These are phyloP conservation scores for Penicillium atrosanguineum DNA, from an alignment of 495 filamentous ascomycete genomes.

Conservation along the genomic window DNA sequence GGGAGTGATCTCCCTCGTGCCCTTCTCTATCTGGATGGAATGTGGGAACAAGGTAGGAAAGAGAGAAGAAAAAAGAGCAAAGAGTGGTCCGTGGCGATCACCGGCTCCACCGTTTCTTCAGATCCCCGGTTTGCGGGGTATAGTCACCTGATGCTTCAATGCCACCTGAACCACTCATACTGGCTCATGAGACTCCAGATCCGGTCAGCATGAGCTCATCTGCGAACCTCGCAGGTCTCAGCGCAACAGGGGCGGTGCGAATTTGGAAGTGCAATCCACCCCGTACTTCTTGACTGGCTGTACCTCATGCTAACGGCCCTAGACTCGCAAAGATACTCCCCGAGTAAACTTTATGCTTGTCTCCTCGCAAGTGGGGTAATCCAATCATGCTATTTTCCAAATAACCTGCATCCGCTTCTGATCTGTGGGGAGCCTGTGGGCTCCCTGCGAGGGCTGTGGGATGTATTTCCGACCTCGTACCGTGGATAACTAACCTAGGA, in stretches of 20 bases:
- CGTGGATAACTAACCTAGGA: background rate
- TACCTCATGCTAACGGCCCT: constrained; percentile 1
- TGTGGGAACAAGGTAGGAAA: background rate
- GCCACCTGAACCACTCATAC: background rate
- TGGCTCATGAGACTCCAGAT: background rate
- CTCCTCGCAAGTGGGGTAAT: background rate
- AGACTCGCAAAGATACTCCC: constrained; percentile 19
- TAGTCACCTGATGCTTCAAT: constrained; percentile 21
- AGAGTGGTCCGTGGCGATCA: constrained; percentile 21
- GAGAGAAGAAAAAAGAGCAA: background rate
- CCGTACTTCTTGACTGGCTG: constrained; percentile 9
- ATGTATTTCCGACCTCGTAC: background rate
- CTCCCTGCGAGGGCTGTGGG: background rate
- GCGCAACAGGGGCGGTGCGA: background rate
- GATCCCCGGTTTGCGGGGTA: constrained; percentile 23
- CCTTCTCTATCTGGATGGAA: background rate
- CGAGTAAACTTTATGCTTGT: constrained; percentile 26
- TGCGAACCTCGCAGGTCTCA: background rate
- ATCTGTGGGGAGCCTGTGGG: background rate
- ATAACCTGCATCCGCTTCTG: constrained; percentile 12
- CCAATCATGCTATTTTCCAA: constrained; percentile 6
- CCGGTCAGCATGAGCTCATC: background rate
- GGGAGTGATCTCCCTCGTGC: constrained; percentile 6
- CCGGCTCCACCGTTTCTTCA: constrained; percentile 20
- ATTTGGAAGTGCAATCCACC: background rate